Base-by-base conservation (phyloP, 2,329 filamentous ascomycete species). In the Trichophyton rubrum region DNA sequence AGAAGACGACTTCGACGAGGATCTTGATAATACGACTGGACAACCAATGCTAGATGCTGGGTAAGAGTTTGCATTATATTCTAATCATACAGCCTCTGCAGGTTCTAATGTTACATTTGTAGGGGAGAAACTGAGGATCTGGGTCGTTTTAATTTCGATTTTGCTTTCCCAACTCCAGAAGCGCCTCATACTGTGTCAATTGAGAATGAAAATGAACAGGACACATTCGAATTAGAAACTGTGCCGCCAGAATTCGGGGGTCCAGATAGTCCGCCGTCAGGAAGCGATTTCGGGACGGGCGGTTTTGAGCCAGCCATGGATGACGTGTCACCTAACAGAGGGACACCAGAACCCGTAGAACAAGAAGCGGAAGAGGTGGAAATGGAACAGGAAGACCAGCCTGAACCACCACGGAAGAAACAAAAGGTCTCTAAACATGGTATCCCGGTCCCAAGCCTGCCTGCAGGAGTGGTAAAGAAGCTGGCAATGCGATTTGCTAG, bases 381-480 rank as follows among this genome's bases (percentile, higher is more conserved):
- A 8, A 67, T 68, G 30, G 22, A 53, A n/a, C 22, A 53, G 22
- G 49, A 53, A 30, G 49, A 30, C 13, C 49, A 38, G 15, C 11
- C 43, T 22, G 30, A 58, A 40, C 13, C 27, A 59, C 69, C 70
- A 47, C 60, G 66, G 24, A 67, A 69, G 49, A 67, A 68, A 65
- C 80, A 82, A 64, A 79, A 80, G 63, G 66, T 83, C 15, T 95
- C 90, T 0, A 81, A 81, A 56, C 79, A 90, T 68, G 89, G 89
- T 27, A 84, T 88, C 57, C 82, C 86, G 63, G 90, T 91, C 65
- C 87, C 89, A 0, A 85, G 86, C 0, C 75, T 96, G 47, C 89
- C 90, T 1, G 75, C 81, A 0, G 80, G 83, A 0, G 83, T 91
- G 20, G 84, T 95, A 58, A 92, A 91, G 73, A 78, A 77, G 58